phyloP scores from a whole-genome alignment of 176 grass and related monocot species.

The Pharus latifolius region DNA sequence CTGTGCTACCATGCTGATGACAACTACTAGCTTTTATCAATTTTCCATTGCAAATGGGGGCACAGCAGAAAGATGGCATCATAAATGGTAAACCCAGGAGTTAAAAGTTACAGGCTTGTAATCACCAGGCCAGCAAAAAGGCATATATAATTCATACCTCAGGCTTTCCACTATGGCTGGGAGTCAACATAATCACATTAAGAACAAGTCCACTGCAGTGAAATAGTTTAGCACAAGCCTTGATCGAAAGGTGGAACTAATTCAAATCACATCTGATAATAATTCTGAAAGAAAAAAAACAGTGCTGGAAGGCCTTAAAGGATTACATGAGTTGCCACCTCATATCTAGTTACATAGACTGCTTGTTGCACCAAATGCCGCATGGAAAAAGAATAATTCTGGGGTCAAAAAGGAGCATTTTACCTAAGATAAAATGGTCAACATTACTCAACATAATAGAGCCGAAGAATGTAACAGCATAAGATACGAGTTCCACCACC shows the following conservation, averaged over 20 bases:
- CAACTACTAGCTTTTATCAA: too few species aligned
- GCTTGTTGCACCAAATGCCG: not conserved
- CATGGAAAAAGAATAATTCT: not conserved
- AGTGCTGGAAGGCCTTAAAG: too few species aligned
- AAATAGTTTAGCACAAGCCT: not conserved
- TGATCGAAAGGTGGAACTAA: not conserved
- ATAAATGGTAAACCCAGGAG: too few species aligned
- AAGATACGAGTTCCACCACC: not conserved
- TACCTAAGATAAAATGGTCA: not conserved
- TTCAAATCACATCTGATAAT: not conserved
- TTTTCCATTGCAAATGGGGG: too few species aligned
- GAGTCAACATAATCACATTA: not conserved
- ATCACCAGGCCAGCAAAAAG: too few species aligned
- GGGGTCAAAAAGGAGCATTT: not conserved
- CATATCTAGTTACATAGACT: not conserved
- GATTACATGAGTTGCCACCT: not conserved
- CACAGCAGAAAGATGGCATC: too few species aligned
- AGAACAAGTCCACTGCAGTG: not conserved
- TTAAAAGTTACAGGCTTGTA: too few species aligned
- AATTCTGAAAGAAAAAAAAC: too few species aligned
- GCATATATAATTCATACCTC: not conserved
- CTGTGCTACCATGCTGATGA: too few species aligned
- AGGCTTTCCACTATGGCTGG: not conserved
- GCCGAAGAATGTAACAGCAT: not conserved
- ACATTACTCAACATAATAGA: not conserved